These are phyloP conservation scores for Ophiostoma perfectum DNA, from an alignment of 2,329 filamentous ascomycete species.

Conservation along the genomic window DNA sequence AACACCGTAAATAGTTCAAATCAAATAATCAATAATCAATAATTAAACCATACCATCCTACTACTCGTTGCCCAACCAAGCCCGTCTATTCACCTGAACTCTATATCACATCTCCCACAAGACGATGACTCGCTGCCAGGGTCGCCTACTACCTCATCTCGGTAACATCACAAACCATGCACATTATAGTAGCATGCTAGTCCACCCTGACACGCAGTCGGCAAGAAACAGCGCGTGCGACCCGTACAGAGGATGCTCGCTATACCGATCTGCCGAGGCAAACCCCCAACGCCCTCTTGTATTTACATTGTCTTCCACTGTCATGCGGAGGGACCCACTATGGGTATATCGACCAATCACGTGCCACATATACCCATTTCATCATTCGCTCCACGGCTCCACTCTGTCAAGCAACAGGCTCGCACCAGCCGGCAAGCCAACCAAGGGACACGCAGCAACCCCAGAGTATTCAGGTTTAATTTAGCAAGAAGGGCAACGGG, in stretches of 20 bases:
- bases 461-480: neutral
- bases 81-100: too few species aligned
- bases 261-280: conserved; percentile 7
- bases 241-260: neutral
- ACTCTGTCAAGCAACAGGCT: neutral
- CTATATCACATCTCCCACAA: neutral
- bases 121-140: neutral
- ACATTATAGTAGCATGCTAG: too few species aligned
- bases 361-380: neutral
- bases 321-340: neutral
- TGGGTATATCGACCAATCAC: neutral
- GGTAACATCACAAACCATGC: neutral
- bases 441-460: neutral
- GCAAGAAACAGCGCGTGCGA: neutral
- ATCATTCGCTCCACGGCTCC: neutral
- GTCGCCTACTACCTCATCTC: neutral
- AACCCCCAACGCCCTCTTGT: neutral
- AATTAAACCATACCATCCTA: too few species aligned
- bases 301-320: neutral
- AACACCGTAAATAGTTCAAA: too few species aligned
- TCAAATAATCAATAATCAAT: too few species aligned
- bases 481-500: neutral
- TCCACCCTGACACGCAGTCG: too few species aligned
- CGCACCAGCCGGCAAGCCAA: neutral
- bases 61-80: too few species aligned